Percentiles rank a stretch among this genome's conserved stretches.
phyloP scores from a whole-genome alignment of 1,139 yeast species.

The Candida freyschussii region DNA sequence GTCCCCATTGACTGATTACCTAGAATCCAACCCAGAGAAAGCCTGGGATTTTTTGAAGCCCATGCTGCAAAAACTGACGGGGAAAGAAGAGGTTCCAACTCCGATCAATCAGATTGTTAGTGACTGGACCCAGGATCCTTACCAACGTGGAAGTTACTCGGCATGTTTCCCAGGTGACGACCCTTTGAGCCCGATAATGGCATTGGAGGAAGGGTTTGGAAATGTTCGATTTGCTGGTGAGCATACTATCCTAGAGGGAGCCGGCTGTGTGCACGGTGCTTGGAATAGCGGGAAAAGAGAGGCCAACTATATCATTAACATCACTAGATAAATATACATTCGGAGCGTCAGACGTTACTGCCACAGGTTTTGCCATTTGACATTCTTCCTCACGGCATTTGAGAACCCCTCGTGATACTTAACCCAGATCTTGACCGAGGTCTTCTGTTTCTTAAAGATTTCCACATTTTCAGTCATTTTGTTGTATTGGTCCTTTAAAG shows the following conservation, averaged over 20 bases:
- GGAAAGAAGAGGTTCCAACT: constrained; percentile 28
- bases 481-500: constrained; percentile 30
- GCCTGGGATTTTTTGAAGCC: constrained; percentile 44
- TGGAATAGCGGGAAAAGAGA: constrained; percentile 70
- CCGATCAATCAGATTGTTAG: constrained; percentile 54
- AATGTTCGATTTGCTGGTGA: constrained; percentile 78
- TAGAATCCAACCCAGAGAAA: constrained; percentile 37
- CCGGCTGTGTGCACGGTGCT: constrained; percentile 84
- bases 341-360: constrained; percentile 7
- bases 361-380: constrained; percentile 78
- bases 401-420: constrained; percentile 92
- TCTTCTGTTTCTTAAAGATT: constrained; percentile 16
- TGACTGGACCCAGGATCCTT: constrained; percentile 69
- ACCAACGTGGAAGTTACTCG: constrained; percentile 68
- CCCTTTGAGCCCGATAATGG: constrained; percentile 51
- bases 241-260: constrained; percentile 70
- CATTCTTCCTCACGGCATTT: constrained; percentile 84
- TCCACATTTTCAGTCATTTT: constrained; percentile 16
- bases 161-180: constrained; percentile 66
- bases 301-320: constrained; percentile 37
- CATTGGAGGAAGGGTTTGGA: constrained; percentile 54
- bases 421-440: constrained; percentile 64
- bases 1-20: constrained; percentile 57
- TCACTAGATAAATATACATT: too few species aligned
- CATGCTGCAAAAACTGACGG: constrained; percentile 28